Percentiles rank a stretch among this genome's conserved stretches.
Evolutionary conservation across 2,329 filamentous ascomycete species (phyloP).

Genomic region (Rutstroemia sydowiana): DNA sequence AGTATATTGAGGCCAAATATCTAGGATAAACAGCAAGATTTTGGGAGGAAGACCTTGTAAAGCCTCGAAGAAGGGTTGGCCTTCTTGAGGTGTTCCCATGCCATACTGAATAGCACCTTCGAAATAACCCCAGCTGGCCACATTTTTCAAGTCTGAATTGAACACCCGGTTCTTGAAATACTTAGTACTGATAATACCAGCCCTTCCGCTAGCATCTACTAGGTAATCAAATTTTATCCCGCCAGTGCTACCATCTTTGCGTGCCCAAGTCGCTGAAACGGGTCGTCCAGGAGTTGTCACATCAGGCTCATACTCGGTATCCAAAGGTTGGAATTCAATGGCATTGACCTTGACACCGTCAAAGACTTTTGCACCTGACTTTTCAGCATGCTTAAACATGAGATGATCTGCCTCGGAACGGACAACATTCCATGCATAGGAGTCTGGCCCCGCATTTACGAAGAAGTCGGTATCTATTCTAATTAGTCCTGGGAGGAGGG

Average conservation of each 20-base stretch:
- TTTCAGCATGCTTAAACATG: slow-evolving; percentile 36
- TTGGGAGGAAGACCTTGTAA: slow-evolving; percentile 24
- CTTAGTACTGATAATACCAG: slow-evolving; percentile 39
- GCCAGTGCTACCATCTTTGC: slow-evolving; percentile 32
- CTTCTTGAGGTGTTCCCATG: slow-evolving; percentile 31
- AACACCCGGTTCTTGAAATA: slow-evolving; percentile 41
- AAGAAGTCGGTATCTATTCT: slow-evolving; percentile 1
- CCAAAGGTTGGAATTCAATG: slow-evolving; percentile 29
- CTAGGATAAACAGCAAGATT: slow-evolving; percentile 5
- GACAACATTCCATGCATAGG: slow-evolving; percentile 5
- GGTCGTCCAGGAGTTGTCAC: slow-evolving; percentile 26
- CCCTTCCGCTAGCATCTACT: slow-evolving; percentile 41
- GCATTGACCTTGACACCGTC: slow-evolving; percentile 34
- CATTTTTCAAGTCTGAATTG: slow-evolving; percentile 42
- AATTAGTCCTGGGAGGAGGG: neutral
- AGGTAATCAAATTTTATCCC: slow-evolving; percentile 40
- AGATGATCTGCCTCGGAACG: slow-evolving; percentile 41
- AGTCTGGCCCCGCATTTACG: neutral
- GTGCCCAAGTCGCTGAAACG: slow-evolving; percentile 32
- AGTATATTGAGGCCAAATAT: slow-evolving; percentile 2
- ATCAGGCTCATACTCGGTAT: neutral
- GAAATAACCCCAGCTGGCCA: slow-evolving; percentile 45
- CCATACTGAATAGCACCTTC: slow-evolving; percentile 31
- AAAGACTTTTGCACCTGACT: slow-evolving; percentile 35
- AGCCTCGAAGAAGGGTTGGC: slow-evolving; percentile 39